Base-by-base conservation (phyloP, 1,139 yeast species). In the Williopsis jadinii region DNA sequence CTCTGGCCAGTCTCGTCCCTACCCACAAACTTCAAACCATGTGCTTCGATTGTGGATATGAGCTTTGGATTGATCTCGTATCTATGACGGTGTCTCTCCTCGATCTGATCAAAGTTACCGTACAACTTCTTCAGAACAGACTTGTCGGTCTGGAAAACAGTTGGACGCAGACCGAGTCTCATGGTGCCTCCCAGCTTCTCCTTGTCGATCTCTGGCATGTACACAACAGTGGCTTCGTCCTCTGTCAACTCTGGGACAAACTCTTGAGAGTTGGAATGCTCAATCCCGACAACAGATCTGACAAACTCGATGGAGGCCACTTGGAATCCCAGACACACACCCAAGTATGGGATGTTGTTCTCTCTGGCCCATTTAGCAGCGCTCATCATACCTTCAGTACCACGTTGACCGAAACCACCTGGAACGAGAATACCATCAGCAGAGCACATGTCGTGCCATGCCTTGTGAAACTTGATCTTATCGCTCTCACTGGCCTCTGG, bases 291-390 rank as follows among this genome's bases (percentile, higher is more conserved):
- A 32, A 86, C 84, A 58, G 80, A 75, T 66, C 98, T 81, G 40
- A 83, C 90, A 61, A 81, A 88, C 62, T 94, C 98, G 59, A 92
- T 90, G 38, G 90, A 95, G 12, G 97, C 98, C 59, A 94, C 78
- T 70, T 94, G 99, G 69, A 94, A 80, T 49, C 99, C 99, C 49
- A 94, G 77, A 69, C 99, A 94, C 49, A 94, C 95, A 60, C 99
- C 99, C 60, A 94, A 74, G 64, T 82, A 94, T 41, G 99, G 99
- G 43, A 88, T 76, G 57, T 83, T 75, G 68, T 88, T 88, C 64
- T 85, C 95, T 68, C 99, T 83, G 24, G 98, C 98, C 81, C 95
- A 94, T 63, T 85, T 84, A 42, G 97, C 95, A 48, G 97, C 98
- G 30, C 88, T 71, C 62, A 94, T 71, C 99, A 94, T 94, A 58